Evolutionary conservation across 2,329 filamentous ascomycete genomes (phyloP), one percentile per base, ranked within the genome.

Genomic region (Pseudogymnoascus sp.): DNA sequence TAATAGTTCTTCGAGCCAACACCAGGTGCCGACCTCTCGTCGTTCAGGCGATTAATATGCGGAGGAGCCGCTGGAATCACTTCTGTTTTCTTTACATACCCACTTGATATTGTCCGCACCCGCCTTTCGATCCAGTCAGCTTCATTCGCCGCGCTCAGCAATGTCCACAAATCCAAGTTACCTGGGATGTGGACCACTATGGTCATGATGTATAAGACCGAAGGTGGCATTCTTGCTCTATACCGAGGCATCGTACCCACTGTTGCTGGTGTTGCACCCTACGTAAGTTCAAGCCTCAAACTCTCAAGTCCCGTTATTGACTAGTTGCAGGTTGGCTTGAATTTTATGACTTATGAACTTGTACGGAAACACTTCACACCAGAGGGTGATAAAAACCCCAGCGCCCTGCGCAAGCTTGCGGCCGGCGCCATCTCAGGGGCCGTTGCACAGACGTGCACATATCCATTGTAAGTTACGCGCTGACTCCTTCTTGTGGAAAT

Each of bases 281-380:
- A 98, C 74, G 93, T 91, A 72, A 74, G 79, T 75, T 26, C 19
- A 37, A 76, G 64, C 78, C 72, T 19, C 38, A 24, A 6, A 16
- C 28, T 10, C 60, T 50, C 33, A 65, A 40, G 7, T 37, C 67
- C 66, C 64, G 68, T 67, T 71, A 46, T 41, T 66, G 41, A 62
- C 31, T 38, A 60, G 22, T 12, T 38, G 61, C 69, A 92, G 88
- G 89, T 99, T 66, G 95, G 95, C 40, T 81, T 99, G 62, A 99
- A 99, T 75, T 99, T 99, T 76, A 98, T 98, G 92, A 91, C 91
- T 5, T 99, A 99, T 77, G 95, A 99, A 76, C 89, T 89, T 59
- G 88, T 93, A 64, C 87, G 95, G 65, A 86, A 87, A 71, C 88
- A 89, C 69, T 82, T 99, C 68, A 99, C 95, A 0, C 89, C 88